These are phyloP conservation scores for Sphaerulina populicola DNA, from an alignment of 2,329 filamentous ascomycete species.

Conservation along the genomic window DNA sequence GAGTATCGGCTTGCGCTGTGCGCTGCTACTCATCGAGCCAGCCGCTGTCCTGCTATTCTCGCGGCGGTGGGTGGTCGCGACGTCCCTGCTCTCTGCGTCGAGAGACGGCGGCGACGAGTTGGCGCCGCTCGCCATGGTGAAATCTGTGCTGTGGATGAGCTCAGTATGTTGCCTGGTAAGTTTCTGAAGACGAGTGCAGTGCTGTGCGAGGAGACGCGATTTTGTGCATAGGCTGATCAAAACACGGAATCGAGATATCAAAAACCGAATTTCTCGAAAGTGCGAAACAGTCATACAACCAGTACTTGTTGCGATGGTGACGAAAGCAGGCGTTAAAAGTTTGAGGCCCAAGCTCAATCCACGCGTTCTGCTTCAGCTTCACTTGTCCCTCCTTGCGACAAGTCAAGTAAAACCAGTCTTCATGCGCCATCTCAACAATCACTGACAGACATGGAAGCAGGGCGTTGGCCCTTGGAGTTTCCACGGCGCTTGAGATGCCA, in stretches of 20 bases:
- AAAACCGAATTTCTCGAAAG: not conserved
- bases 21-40: not conserved
- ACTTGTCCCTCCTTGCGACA: not conserved
- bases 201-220: not conserved
- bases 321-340: not conserved
- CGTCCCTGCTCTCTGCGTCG: conserved; percentile 6
- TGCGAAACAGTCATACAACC: not conserved
- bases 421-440: not conserved
- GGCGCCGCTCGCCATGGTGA: conserved; percentile 4
- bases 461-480: no score
- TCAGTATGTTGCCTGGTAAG: not conserved
- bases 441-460: no score
- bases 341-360: not conserved
- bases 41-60: not conserved
- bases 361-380: not conserved
- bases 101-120: not conserved
- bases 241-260: not conserved
- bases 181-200: not conserved
- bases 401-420: not conserved
- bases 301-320: not conserved
- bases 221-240: not conserved
- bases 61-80: conserved; percentile 2
- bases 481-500: no score
- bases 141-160: not conserved
- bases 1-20: not conserved